A percentile compares a stretch with the other conserved stretches of the same genome.
Evolutionary conservation across 1,284 basidiomycete genomes (phyloP).

Genomic region (Wallemia hederae): DNA sequence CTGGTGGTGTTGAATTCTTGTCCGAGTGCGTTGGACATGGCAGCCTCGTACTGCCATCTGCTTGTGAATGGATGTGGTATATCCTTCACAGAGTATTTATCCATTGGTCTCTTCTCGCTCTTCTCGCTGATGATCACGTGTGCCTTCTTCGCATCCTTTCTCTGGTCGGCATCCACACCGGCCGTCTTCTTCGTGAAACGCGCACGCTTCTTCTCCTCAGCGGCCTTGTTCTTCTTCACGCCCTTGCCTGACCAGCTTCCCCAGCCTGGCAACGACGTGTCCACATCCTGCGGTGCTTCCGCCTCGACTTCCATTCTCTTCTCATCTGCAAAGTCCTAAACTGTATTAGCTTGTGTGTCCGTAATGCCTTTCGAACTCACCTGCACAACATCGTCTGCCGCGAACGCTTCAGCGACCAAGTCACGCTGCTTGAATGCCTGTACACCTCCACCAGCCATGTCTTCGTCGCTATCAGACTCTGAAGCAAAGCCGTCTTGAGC

Average conservation of each 20-base stretch:
- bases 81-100: conserved; percentile 61
- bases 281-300: conserved; percentile 58
- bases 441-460: conserved; percentile 30
- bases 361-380: conserved; percentile 19
- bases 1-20: not conserved
- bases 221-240: conserved; percentile 18
- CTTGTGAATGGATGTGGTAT: conserved; percentile 76
- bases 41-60: not conserved
- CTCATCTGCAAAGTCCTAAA: conserved; percentile 50
- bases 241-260: conserved; percentile 72
- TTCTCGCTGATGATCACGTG: conserved; percentile 86
- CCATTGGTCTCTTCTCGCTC: conserved; percentile 58
- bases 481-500: conserved; percentile 6
- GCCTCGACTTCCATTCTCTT: conserved; percentile 47
- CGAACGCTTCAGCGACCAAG: conserved; percentile 77
- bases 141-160: conserved; percentile 53
- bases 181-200: conserved; percentile 45
- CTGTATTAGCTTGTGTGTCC: not conserved
- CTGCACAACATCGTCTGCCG: conserved; percentile 75
- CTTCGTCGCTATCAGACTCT: conserved; percentile 17
- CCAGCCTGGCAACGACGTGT: conserved; percentile 85
- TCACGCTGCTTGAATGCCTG: conserved; percentile 56
- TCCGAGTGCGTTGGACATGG: not conserved
- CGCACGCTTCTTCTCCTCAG: conserved; percentile 19
- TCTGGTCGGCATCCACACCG: conserved; percentile 42